These are phyloP conservation scores for Sporothrix dimorphospora DNA, from an alignment of 2,329 filamentous ascomycete genomes.

Conservation along the genomic window DNA sequence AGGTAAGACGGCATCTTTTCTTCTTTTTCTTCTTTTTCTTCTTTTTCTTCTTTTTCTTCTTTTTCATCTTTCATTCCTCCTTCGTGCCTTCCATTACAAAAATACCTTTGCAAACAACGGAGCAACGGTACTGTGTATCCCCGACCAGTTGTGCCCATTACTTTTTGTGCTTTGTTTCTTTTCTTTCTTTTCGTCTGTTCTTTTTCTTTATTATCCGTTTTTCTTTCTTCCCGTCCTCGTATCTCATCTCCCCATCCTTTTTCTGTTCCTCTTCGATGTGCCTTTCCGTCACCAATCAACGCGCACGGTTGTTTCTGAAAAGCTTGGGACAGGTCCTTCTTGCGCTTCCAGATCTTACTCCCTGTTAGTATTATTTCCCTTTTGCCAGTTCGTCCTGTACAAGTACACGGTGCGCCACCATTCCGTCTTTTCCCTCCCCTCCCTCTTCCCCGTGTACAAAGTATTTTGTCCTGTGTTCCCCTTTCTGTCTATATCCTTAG, in stretches of 20 bases:
- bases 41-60: neutral
- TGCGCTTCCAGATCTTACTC: conserved; percentile 22
- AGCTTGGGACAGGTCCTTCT: conserved; percentile 26
- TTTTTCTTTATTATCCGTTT: neutral
- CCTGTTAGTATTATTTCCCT: conserved; percentile 8
- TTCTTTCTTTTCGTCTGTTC: neutral
- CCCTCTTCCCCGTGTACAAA: conserved; percentile 1
- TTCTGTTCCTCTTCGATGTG: neutral
- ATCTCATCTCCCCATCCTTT: neutral
- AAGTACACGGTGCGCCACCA: conserved; percentile 18
- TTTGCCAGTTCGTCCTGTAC: neutral
- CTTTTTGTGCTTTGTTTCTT: neutral
- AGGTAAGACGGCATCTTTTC: conserved; percentile 16
- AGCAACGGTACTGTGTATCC: neutral
- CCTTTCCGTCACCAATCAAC: conserved; percentile 20
- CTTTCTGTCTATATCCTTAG: neutral
- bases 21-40: neutral
- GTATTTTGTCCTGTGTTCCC: neutral
- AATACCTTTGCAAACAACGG: neutral
- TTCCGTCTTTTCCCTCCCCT: neutral
- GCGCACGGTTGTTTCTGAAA: conserved; percentile 22
- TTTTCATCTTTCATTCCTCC: neutral
- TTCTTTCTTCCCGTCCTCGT: conserved; percentile 12
- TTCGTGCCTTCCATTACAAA: neutral
- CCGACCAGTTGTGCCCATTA: neutral